Conservation (phyloP, 148 eudicot species). For the Rhododendron molle region DNA sequence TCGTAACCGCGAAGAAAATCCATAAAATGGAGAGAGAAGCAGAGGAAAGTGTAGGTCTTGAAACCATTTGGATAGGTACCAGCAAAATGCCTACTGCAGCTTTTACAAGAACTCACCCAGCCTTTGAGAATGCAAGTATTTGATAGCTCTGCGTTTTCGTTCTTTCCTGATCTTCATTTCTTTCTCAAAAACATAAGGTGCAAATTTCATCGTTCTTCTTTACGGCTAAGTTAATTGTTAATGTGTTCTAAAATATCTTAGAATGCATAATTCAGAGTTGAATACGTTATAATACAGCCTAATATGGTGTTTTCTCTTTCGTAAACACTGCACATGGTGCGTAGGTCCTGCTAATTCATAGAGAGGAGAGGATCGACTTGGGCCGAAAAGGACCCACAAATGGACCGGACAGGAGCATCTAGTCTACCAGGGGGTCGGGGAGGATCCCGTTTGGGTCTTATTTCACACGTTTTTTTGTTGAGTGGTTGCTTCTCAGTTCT, state of each 20-base stretch:
- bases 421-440: no score
- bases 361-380: no score
- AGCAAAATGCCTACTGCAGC: conserved; percentile 42
- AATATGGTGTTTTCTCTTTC: no score
- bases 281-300: not conserved
- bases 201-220: not conserved
- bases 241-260: not conserved
- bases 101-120: conserved; percentile 37
- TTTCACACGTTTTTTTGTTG: no score
- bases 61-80: conserved; percentile 27
- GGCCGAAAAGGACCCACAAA: no score
- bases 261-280: no score
- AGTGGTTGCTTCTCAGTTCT: no score
- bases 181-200: not conserved
- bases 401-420: no score
- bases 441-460: no score
- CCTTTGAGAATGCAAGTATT: conserved; percentile 23
- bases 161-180: not conserved
- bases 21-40: conserved; percentile 32
- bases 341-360: no score
- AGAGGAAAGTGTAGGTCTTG: conserved; percentile 32
- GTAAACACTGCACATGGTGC: no score
- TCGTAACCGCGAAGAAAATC: conserved; percentile 12
- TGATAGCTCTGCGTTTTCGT: not conserved
- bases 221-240: not conserved